Percentiles rank a stretch among this genome's conserved stretches.
phyloP scores from a whole-genome alignment of 2,329 filamentous ascomycete species.

The Zarea fungicola region DNA sequence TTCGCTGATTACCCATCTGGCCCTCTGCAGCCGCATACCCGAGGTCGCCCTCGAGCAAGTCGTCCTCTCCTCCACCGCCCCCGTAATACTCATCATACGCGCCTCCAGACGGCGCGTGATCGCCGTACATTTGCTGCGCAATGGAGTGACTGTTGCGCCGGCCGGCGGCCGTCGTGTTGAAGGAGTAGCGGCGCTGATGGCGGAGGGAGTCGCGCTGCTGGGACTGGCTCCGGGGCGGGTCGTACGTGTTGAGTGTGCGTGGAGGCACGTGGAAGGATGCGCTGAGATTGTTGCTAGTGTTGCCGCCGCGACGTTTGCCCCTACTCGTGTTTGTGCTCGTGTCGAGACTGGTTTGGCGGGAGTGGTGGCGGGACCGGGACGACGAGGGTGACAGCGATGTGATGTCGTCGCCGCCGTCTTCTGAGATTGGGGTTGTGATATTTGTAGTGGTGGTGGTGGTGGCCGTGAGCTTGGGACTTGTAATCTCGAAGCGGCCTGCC shows the following conservation, averaged over 20 bases:
- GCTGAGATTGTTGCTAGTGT: no score
- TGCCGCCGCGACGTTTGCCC: no score
- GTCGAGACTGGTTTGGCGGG: not conserved
- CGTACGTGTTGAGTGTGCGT: conserved; percentile 38
- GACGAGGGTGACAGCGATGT: no score
- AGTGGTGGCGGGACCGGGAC: no score
- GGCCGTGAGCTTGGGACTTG: conserved; percentile 38
- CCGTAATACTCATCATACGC: conserved; percentile 57
- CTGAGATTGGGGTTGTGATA: no score
- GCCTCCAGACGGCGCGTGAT: conserved; percentile 28
- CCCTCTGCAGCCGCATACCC: conserved; percentile 92
- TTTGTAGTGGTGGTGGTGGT: conserved; percentile 26
- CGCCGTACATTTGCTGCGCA: conserved; percentile 47
- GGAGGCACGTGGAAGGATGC: conserved; percentile 34
- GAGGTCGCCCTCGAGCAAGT: conserved; percentile 84
- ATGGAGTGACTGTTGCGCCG: conserved; percentile 46
- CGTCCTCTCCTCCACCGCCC: conserved; percentile 43
- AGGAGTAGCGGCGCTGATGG: conserved; percentile 50
- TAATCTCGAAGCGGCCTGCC: conserved; percentile 68
- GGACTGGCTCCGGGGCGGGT: conserved; percentile 37
- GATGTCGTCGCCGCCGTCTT: not conserved
- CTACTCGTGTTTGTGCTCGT: not conserved
- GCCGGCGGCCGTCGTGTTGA: conserved; percentile 43
- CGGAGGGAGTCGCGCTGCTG: conserved; percentile 28
- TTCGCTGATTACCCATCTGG: conserved; percentile 84